Evolutionary conservation across 139 green algal species (phyloP).

Genomic region (Coelastrella sp.): DNA sequence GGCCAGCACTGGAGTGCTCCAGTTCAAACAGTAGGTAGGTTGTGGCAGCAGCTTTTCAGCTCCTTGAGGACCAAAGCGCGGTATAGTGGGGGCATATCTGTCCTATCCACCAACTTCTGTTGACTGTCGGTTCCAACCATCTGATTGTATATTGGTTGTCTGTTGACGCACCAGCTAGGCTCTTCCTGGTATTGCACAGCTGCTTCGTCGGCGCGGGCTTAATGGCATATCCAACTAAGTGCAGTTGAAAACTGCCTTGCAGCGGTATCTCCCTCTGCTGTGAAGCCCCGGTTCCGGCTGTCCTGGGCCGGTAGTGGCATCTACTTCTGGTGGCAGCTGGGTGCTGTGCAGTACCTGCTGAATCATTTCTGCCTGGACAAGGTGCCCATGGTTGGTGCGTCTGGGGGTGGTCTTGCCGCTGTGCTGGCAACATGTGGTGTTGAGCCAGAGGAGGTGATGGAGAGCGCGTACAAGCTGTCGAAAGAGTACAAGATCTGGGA

Average conservation of each 20-base stretch:
- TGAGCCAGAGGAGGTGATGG: slow-evolving; percentile 53
- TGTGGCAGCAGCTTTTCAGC: background rate
- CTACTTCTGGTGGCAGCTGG: slow-evolving; percentile 56
- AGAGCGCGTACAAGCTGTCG: slow-evolving; percentile 60
- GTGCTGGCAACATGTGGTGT: slow-evolving; percentile 61
- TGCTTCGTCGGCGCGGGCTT: too few relatives aligned
- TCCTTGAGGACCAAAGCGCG: background rate
- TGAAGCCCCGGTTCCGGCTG: slow-evolving; percentile 31
- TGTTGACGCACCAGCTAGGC: too few relatives aligned
- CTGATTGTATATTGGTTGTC: too few relatives aligned
- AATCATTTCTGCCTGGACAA: slow-evolving; percentile 64
- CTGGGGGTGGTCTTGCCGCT: slow-evolving; percentile 61
- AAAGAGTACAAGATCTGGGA: slow-evolving; percentile 68
- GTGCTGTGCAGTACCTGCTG: slow-evolving; percentile 70
- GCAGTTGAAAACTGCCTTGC: too few relatives aligned
- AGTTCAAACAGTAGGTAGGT: background rate
- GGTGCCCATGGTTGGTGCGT: slow-evolving; percentile 66
- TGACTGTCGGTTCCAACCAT: too few relatives aligned
- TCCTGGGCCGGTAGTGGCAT: slow-evolving; percentile 49
- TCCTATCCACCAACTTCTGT: too few relatives aligned
- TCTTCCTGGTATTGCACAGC: too few relatives aligned
- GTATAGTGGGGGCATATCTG: too few relatives aligned
- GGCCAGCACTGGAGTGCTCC: background rate
- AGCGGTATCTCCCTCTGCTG: background rate
- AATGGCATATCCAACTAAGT: too few relatives aligned